Evolutionary conservation across 1,139 yeast genomes (phyloP).

Genomic region (Yamadazyma siamensis): DNA sequence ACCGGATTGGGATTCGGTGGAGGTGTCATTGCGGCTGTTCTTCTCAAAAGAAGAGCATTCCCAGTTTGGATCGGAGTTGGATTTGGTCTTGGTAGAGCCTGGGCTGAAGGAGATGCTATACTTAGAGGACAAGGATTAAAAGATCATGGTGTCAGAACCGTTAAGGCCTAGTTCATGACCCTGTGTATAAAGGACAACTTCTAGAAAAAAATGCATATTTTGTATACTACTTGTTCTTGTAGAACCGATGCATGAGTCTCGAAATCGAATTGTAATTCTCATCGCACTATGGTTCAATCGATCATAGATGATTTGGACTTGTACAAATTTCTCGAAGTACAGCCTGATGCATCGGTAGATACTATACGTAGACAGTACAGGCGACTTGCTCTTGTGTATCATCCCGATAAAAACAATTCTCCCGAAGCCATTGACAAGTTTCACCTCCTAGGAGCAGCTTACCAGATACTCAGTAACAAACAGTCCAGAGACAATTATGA

Average conservation of each 20-base stretch:
- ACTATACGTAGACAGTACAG: conserved; percentile 85
- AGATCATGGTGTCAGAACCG: conserved; percentile 67
- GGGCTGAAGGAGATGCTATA: conserved; percentile 96
- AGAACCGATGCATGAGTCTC: no score
- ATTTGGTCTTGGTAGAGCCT: conserved; percentile 95
- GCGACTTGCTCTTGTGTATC: conserved; percentile 70
- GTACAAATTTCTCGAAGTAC: conserved; percentile 30
- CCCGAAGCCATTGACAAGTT: conserved; percentile 33
- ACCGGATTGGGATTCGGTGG: conserved; percentile 98
- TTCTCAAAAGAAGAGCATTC: conserved; percentile 91
- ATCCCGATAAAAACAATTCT: conserved; percentile 53
- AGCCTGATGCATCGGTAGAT: conserved; percentile 31
- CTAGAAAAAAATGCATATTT: no score
- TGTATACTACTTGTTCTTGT: no score
- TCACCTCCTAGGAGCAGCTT: conserved; percentile 34
- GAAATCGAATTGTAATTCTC: no score
- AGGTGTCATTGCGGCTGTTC: conserved; percentile 91
- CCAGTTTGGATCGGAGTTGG: conserved; percentile 98
- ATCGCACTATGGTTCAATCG: no score
- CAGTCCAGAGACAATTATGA: conserved; percentile 34
- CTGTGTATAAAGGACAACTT: no score
- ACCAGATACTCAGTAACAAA: conserved; percentile 35
- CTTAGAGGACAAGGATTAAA: conserved; percentile 54
- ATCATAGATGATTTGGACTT: conserved; percentile 31
- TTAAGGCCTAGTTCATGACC: conserved; percentile 46